Evolutionary conservation across 768 basidiomycete genomes (phyloP), one percentile per base, ranked within the genome.

Genomic region (Pleurotus ostreatus): DNA sequence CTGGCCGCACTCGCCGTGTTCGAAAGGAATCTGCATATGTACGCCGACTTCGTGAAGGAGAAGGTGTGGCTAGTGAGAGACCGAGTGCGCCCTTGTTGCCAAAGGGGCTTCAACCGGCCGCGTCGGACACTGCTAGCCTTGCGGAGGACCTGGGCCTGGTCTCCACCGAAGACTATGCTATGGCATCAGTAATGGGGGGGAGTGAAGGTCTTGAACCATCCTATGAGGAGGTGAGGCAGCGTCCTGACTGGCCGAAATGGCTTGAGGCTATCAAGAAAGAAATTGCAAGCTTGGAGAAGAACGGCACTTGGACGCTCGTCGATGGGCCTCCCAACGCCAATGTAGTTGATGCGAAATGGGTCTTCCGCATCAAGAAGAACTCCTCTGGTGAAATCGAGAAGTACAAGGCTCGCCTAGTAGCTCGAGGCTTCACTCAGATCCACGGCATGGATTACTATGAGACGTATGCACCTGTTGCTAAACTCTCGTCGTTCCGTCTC

Each of bases 11-110:
- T 12, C 11, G 55, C 25, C 47, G 59, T 30, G 38, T 43, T 18
- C 16, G 59, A 18, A 62, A 61, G 25, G 39, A 55, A 26, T 54
- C 60, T 9, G 49, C 23, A 30, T 62, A 62, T 38, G 45, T 61
- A 1, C 38, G 57, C 30, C 39, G 49, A 22, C 41, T 63, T 16
- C 55, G 22, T 25, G 45, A 53, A 23, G 62, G 62, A 6, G 51
- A 59, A 16, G 62, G 61, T 23, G n/a, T 34, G n/a, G 46, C 44
- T 20, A 51, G 55, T 30, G 47, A 37, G 11, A 30, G 54, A 8
- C 37, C 16, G 2, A 34, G n/a, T 38, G 15, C 46, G 11, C 41
- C n/a, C 15, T 20, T 43, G 41, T 49, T 60, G 16, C 61, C 59
- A 16, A 41, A n/a, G 22, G 61, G 61, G n/a, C 48, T 62, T 18